A percentile compares a stretch with the other conserved stretches of the same genome.
These are phyloP conservation scores for Ganoderma leucocontextum DNA, from an alignment of 1,284 basidiomycete species.

Conservation along the genomic window DNA sequence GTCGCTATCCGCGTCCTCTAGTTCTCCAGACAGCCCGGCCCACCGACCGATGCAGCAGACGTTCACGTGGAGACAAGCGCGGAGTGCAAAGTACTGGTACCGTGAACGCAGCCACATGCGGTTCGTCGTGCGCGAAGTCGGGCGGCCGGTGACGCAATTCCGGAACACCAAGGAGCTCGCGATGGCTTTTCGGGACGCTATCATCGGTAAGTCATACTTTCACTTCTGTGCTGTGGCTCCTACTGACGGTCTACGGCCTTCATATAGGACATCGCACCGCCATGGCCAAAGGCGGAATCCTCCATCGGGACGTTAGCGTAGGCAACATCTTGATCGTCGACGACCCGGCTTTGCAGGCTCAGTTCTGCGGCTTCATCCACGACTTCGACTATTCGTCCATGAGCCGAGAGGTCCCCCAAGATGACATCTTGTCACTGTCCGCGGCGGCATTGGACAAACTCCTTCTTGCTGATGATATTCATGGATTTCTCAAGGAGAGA, in stretches of 20 bases:
- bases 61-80: conserved; percentile 13
- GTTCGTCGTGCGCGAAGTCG: conserved; percentile 25
- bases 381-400: conserved; percentile 22
- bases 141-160: conserved; percentile 23
- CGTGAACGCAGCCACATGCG: conserved; percentile 32
- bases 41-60: conserved; percentile 20
- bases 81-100: not conserved
- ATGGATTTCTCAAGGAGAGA: not conserved
- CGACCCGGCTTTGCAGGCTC: not conserved
- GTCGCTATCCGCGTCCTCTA: not conserved
- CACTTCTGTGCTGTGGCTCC: no score
- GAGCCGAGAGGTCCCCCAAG: not conserved
- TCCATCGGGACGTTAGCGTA: conserved; percentile 21
- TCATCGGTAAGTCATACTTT: conserved; percentile 21
- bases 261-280: not conserved
- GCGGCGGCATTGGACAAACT: not conserved
- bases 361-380: conserved; percentile 17
- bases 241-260: not conserved
- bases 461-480: not conserved
- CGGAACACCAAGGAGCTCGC: conserved; percentile 20
- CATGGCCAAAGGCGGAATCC: not conserved
- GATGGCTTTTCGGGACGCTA: conserved; percentile 23
- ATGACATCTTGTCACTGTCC: not conserved
- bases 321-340: conserved; percentile 17
- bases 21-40: no score